These are phyloP conservation scores for Carex littledalei DNA, from an alignment of 176 grass and related monocot species.

Conservation along the genomic window DNA sequence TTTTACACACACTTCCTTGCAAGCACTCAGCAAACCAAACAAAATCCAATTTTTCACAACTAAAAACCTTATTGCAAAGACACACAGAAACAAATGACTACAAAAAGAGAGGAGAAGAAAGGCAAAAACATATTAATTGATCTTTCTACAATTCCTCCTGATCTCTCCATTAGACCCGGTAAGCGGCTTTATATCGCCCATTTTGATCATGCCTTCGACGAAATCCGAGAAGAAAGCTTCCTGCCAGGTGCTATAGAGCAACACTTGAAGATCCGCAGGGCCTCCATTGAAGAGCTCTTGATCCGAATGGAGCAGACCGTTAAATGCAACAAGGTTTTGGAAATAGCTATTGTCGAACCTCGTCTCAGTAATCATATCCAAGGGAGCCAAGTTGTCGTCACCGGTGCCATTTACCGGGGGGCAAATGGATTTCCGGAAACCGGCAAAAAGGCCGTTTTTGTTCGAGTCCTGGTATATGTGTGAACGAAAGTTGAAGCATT, in stretches of 20 bases:
- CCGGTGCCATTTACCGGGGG: constrained; percentile 25
- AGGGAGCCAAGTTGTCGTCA: constrained; percentile 52
- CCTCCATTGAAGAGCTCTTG: constrained; percentile 61
- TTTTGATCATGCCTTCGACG: constrained; percentile 43
- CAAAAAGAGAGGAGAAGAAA: not conserved
- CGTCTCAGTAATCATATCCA: constrained; percentile 37
- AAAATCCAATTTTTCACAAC: not conserved
- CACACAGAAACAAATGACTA: not conserved
- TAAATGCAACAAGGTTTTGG: constrained; percentile 25
- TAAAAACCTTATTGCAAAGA: not conserved
- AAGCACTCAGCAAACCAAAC: not conserved
- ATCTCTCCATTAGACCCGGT: constrained; percentile 44
- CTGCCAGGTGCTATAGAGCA: constrained; percentile 13
- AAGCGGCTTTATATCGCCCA: constrained; percentile 43
- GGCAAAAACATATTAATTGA: constrained; percentile 16
- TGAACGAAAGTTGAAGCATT: constrained; percentile 45
- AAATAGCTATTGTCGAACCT: constrained; percentile 46
- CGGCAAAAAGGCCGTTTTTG: constrained; percentile 25
- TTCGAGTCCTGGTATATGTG: constrained; percentile 61
- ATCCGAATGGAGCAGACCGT: constrained; percentile 56
- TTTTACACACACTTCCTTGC: not conserved
- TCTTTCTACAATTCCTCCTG: constrained; percentile 60
- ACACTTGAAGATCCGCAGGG: constrained; percentile 22
- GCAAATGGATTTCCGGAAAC: constrained; percentile 16
- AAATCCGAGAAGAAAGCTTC: constrained; percentile 45